These are phyloP conservation scores for Thinopyrum elongatum DNA, from an alignment of 176 grass and related monocot genomes.

Conservation along the genomic window DNA sequence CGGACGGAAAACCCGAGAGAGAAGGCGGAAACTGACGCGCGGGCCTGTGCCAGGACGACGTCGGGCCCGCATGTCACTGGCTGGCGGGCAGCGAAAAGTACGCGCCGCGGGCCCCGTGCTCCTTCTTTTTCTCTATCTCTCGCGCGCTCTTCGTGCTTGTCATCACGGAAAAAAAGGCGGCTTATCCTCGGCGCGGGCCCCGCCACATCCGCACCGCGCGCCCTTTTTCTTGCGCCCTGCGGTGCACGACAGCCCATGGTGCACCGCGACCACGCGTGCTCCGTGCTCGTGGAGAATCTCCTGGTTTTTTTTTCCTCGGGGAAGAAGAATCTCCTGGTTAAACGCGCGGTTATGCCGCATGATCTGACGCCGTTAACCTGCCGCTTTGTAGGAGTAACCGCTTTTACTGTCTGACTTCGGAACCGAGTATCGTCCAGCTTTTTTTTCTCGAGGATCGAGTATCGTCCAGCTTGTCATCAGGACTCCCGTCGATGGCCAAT, in stretches of 20 bases:
- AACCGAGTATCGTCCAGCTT: neutral
- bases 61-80: slow-evolving; percentile 22
- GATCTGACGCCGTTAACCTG: neutral
- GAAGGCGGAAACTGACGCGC: neutral
- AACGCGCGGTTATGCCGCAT: no score
- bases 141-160: neutral
- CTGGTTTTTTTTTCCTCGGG: no score
- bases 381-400: no score
- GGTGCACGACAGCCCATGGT: slow-evolving; percentile 43
- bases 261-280: slow-evolving; percentile 34
- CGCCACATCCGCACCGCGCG: slow-evolving; percentile 22
- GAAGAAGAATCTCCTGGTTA: no score
- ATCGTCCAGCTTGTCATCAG: neutral
- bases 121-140: neutral
- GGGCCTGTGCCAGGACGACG: neutral
- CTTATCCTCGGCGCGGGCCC: slow-evolving; percentile 38
- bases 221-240: neutral
- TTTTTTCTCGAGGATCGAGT: no score
- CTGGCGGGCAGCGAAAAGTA: slow-evolving; percentile 24
- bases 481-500: neutral
- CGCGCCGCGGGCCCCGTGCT: neutral
- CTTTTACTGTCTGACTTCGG: neutral
- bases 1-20: neutral
- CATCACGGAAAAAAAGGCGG: neutral
- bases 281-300: neutral